Evolutionary conservation across 192 early-diverging fungal genomes (phyloP).

Genomic region (Obelidium mucronatum): DNA sequence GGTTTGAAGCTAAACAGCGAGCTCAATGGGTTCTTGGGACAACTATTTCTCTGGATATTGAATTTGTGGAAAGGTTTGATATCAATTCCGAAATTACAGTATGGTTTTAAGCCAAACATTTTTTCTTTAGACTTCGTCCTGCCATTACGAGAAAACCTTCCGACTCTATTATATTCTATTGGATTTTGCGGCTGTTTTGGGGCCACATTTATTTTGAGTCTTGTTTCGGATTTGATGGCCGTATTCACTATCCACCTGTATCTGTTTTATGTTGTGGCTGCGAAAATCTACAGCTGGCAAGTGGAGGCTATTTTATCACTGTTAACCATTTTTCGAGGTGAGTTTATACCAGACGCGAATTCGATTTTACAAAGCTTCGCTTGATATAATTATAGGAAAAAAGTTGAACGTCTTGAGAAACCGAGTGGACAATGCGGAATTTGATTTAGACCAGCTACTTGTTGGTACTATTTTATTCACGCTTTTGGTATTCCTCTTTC

Average conservation of each 20-base stretch:
- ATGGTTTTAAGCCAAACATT: conserved; percentile 22
- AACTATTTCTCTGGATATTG: conserved; percentile 90
- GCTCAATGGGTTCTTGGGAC: conserved; percentile 86
- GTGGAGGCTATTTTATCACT: conserved; percentile 82
- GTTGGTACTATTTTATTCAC: conserved; percentile 95
- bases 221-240: conserved; percentile 84
- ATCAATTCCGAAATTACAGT: neutral
- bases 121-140: conserved; percentile 35
- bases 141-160: conserved; percentile 48
- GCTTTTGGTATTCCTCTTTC: conserved; percentile 91
- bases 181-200: conserved; percentile 83
- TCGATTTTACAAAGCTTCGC: neutral
- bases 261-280: conserved; percentile 94
- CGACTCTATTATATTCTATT: conserved; percentile 70
- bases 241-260: conserved; percentile 91
- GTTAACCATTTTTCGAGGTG: conserved; percentile 93
- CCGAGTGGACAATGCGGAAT: conserved; percentile 93
- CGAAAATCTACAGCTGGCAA: conserved; percentile 94
- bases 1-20: conserved; percentile 97
- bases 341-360: no score
- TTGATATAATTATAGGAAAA: conserved; percentile 60
- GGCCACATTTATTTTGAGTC: conserved; percentile 81
- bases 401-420: conserved; percentile 88
- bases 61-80: conserved; percentile 80
- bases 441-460: conserved; percentile 92